These are phyloP conservation scores for Lojkania enalia DNA, from an alignment of 2,329 filamentous ascomycete species.

Conservation along the genomic window DNA sequence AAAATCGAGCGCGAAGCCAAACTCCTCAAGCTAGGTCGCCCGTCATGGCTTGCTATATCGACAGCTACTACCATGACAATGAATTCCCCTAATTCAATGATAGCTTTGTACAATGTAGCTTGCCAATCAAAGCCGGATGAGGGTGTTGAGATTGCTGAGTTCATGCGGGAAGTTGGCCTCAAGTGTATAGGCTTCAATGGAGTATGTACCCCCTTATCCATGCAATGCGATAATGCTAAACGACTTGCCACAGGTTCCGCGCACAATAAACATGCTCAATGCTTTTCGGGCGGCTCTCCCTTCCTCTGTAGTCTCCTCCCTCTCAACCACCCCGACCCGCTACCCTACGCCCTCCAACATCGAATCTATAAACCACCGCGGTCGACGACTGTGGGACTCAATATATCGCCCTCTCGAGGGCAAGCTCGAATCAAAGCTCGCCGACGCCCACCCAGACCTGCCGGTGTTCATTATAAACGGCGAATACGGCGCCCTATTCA, in stretches of 20 bases:
- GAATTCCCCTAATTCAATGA: slow-evolving; percentile 76
- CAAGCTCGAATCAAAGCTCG: slow-evolving; percentile 70
- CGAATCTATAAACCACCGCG: slow-evolving; percentile 57
- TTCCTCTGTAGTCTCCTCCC: slow-evolving; percentile 51
- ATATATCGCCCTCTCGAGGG: slow-evolving; percentile 73
- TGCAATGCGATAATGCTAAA: neutral
- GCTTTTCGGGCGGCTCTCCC: slow-evolving; percentile 68
- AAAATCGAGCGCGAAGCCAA: slow-evolving; percentile 38
- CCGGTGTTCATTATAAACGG: slow-evolving; percentile 74
- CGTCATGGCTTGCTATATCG: slow-evolving; percentile 48
- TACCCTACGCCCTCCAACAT: slow-evolving; percentile 51
- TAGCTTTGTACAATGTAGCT: slow-evolving; percentile 57
- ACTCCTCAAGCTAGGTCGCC: slow-evolving; percentile 33
- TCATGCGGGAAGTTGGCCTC: slow-evolving; percentile 72
- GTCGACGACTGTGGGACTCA: slow-evolving; percentile 69
- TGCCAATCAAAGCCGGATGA: slow-evolving; percentile 19
- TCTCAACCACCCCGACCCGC: slow-evolving; percentile 61
- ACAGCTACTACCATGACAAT: slow-evolving; percentile 80
- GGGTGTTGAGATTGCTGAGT: slow-evolving; percentile 60
- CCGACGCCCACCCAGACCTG: slow-evolving; percentile 72
- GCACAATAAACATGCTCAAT: slow-evolving; percentile 77
- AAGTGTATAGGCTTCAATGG: slow-evolving; percentile 79
- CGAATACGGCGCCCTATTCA: slow-evolving; percentile 72
- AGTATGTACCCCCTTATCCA: slow-evolving; percentile 19
- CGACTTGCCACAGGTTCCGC: slow-evolving; percentile 59